These are phyloP conservation scores for Penicillium goetzii DNA, from an alignment of 495 filamentous ascomycete species.

Conservation along the genomic window DNA sequence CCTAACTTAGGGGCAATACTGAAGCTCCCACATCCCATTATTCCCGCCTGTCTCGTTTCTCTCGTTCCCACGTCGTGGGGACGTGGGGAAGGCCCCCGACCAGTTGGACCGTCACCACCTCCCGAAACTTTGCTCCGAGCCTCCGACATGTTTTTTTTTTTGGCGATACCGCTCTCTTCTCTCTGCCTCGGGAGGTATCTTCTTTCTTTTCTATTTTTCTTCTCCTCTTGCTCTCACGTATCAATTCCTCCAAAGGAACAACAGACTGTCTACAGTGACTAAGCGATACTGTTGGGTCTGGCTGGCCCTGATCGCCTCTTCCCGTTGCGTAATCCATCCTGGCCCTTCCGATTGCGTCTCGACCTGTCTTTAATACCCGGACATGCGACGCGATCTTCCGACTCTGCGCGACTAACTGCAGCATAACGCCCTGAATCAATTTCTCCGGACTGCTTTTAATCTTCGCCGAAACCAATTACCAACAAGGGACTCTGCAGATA, in stretches of 20 bases:
- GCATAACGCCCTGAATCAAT: not conserved
- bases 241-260: not conserved
- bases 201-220: not conserved
- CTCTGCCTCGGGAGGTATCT: not conserved
- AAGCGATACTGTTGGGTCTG: constrained; percentile 1
- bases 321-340: constrained; percentile 16
- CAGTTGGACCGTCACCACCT: constrained; percentile 4
- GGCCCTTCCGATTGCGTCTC: constrained; percentile 18
- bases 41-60: not conserved
- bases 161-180: not conserved
- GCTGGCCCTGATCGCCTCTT: constrained; percentile 8
- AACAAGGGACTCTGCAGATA: not conserved
- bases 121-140: constrained; percentile 10
- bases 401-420: not conserved
- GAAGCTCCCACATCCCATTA: constrained; percentile 6
- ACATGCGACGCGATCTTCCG: constrained; percentile 8
- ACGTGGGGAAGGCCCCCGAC: constrained; percentile 20
- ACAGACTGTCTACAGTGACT: constrained; percentile 2
- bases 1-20: not conserved
- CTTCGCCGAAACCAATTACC: not conserved
- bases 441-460: not conserved
- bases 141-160: too few species aligned
- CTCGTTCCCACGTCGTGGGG: constrained; percentile 14
- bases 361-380: constrained; percentile 1
- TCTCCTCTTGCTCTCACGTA: not conserved